Evolutionary conservation across 495 filamentous ascomycete species (phyloP).

Genomic region (Podospora tetraspora): DNA sequence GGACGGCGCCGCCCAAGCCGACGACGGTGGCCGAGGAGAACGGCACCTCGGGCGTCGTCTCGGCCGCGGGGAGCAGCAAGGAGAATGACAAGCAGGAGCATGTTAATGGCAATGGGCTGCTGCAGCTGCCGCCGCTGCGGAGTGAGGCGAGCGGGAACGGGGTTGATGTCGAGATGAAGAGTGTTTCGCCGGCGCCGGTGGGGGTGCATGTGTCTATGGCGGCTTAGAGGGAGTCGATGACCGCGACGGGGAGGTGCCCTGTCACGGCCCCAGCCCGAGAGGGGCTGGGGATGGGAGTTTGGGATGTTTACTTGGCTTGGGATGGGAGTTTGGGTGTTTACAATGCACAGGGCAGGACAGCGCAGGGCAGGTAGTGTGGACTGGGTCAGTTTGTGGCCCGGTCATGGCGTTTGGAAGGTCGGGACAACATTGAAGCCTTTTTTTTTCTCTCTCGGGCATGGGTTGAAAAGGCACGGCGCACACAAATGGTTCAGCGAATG

Average conservation of each 20-base stretch:
- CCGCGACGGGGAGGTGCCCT: neutral
- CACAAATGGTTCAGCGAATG: neutral
- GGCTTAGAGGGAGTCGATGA: conserved; percentile 3
- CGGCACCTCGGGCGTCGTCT: conserved; percentile 32
- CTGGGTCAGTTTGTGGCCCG: neutral
- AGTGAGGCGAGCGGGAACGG: conserved; percentile 68
- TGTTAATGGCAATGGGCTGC: conserved; percentile 49
- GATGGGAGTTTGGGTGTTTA: neutral
- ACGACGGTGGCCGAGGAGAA: conserved; percentile 32
- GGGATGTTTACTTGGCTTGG: neutral
- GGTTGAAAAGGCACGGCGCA: neutral
- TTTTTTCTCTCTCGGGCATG: neutral
- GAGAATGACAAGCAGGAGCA: conserved; percentile 65
- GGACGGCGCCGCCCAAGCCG: conserved; percentile 65
- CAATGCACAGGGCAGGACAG: neutral
- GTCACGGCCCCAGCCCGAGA: no score
- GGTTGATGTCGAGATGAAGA: conserved; percentile 44
- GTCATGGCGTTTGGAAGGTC: neutral
- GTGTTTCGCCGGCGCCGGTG: conserved; percentile 16
- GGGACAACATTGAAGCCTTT: neutral
- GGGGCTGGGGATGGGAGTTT: neutral
- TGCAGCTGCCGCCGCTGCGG: neutral
- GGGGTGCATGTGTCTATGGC: neutral
- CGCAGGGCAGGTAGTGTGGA: neutral
- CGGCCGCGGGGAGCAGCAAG: conserved; percentile 69